phyloP scores from a whole-genome alignment of 306 rosid genomes.

The Prunus mira region DNA sequence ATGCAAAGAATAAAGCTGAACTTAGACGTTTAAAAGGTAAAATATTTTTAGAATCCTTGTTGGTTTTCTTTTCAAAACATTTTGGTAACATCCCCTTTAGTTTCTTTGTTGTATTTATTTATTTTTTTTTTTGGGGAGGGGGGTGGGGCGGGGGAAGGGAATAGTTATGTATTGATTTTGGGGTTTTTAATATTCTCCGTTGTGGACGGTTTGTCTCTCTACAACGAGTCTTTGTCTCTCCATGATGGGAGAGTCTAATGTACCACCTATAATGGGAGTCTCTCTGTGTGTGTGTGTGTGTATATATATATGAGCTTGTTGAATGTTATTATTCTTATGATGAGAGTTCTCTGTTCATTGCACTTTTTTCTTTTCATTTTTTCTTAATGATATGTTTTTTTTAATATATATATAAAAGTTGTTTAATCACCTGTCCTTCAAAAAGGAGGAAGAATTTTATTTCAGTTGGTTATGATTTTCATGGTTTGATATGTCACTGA shows the following conservation, averaged over 20 bases:
- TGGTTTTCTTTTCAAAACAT: background rate
- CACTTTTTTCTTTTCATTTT: background rate
- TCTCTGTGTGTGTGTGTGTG: fast-evolving
- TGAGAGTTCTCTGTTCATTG: background rate
- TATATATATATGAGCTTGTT: background rate
- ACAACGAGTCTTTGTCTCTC: background rate
- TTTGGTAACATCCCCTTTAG: background rate
- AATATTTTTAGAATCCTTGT: background rate
- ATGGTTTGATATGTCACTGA: background rate
- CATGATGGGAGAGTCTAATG: background rate
- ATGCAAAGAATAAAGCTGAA: constrained; percentile 64
- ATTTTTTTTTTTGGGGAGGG: background rate
- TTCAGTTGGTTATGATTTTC: constrained; percentile 2
- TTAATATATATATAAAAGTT: background rate
- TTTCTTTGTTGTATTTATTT: background rate
- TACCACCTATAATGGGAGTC: background rate
- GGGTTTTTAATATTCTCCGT: background rate
- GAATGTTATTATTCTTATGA: background rate
- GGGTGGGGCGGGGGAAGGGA: background rate
- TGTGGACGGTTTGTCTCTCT: background rate
- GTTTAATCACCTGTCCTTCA: background rate
- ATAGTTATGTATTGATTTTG: background rate
- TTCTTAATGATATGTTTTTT: background rate
- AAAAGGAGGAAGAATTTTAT: background rate
- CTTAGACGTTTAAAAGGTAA: constrained; percentile 61